Base-by-base conservation (phyloP, 2,329 filamentous ascomycete species). In the Pseudopyrenochaeta lycopersici region DNA sequence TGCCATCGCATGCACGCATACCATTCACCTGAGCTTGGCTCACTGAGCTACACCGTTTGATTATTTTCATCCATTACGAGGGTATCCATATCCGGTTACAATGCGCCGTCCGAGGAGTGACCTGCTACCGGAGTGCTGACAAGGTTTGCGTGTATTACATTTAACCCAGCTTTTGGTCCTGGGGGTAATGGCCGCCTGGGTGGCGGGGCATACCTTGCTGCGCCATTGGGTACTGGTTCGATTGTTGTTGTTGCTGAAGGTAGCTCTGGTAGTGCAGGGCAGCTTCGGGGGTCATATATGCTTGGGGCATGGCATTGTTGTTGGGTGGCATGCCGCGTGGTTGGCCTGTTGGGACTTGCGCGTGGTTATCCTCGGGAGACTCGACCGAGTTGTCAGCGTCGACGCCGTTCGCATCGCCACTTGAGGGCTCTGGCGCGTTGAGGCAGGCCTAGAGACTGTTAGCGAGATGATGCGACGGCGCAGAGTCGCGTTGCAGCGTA, bases 361-460 rank as follows among this genome's bases (percentile, higher is more conserved):
- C 86, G 70, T 90, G 88, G 56, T 92, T 88, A 76, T 98, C 95
- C 78, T 98, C 95, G 48, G 94, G 93, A 1, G 94, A 96, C 64
- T 97, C 92, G 70, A 92, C 90, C 61, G 76, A 72, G 46, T 77
- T 78, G 64, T 82, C 79, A 42, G 74, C 79, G 55, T 82, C 81
- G 55, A 82, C 78, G 60, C 80, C 81, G 56, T 83, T 83, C 23
- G 96, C 91, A 70, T 87, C 88, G 71, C 90, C 90, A 30, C 88
- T 85, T 20, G 88, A 84, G 45, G 94, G 93, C 77, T 99, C 95
- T 36, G 95, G 95, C 17, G 95, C 95, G 77, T 99, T 99, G 57
- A 99, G 81, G 75, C 95, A 99, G 46, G 95, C 93, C 94, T 98
- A 67, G n/a, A 49, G 20, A 21, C 66, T 46, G 73, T 80, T 64